A percentile compares a stretch with the other conserved stretches of the same genome.
Conservation (phyloP, 1,284 basidiomycete genomes). For the Anthracocystis setariae region DNA sequence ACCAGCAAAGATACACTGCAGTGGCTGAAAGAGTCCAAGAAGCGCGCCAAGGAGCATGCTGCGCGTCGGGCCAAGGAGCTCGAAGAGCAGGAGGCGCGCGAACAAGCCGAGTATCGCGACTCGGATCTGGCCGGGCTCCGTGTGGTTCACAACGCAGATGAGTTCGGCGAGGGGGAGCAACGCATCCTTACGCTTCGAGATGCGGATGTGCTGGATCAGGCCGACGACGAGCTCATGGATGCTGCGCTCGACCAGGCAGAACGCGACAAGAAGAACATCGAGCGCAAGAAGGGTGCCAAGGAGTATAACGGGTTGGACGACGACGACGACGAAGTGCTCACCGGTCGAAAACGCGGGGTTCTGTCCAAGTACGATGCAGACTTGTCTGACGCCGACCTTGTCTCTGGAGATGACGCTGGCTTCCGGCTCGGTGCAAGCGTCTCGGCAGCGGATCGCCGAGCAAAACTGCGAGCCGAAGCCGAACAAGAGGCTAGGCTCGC, state of each 20-base stretch:
- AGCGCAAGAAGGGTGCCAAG: constrained; percentile 86
- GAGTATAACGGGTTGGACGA: constrained; percentile 97
- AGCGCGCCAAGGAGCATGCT: constrained; percentile 82
- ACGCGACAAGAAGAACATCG: constrained; percentile 78
- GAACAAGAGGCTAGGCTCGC: constrained; percentile 72
- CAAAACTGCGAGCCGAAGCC: constrained; percentile 70
- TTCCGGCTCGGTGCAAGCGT: constrained; percentile 49
- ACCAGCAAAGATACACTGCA: constrained; percentile 74
- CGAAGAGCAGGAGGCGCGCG: constrained; percentile 74
- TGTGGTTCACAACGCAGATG: constrained; percentile 91
- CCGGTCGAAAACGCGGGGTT: constrained; percentile 81
- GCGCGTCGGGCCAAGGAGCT: constrained; percentile 84
- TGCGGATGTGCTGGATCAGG: constrained; percentile 89
- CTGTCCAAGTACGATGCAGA: constrained; percentile 95
- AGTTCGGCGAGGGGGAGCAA: constrained; percentile 83
- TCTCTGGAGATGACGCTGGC: constrained; percentile 28
- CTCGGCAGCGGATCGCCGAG: constrained; percentile 61
- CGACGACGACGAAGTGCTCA: constrained; percentile 83
- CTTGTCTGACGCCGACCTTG: constrained; percentile 73
- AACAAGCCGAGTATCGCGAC: constrained; percentile 75
- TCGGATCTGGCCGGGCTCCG: constrained; percentile 88
- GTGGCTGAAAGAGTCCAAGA: constrained; percentile 90
- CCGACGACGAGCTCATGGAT: constrained; percentile 97
- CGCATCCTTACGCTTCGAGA: constrained; percentile 96
- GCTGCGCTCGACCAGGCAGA: constrained; percentile 89